These are phyloP conservation scores for Ophiobolus disseminans DNA, from an alignment of 2,329 filamentous ascomycete species.

Conservation along the genomic window DNA sequence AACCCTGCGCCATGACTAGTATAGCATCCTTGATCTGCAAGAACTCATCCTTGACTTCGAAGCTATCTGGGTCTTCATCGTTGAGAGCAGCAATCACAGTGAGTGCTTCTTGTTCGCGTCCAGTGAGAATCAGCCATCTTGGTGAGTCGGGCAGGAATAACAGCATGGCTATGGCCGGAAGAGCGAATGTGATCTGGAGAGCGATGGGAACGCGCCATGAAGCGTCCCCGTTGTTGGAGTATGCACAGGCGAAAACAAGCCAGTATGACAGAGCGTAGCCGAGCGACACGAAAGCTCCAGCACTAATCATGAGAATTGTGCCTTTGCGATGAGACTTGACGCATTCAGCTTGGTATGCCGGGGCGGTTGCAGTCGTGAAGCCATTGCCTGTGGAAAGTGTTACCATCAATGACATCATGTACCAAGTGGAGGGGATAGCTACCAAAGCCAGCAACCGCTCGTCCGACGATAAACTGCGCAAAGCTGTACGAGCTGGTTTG, in stretches of 20 bases:
- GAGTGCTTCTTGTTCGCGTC: conserved; percentile 56
- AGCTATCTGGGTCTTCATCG: conserved; percentile 31
- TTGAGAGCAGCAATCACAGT: conserved; percentile 42
- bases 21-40: conserved; percentile 47
- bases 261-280: conserved; percentile 61
- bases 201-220: conserved; percentile 64
- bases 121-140: conserved; percentile 65
- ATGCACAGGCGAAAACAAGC: conserved; percentile 61
- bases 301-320: conserved; percentile 57
- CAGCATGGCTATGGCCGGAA: conserved; percentile 61
- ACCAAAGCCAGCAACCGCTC: conserved; percentile 58
- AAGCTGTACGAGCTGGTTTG: conserved; percentile 56
- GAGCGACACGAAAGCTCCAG: conserved; percentile 58
- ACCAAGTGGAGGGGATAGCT: conserved; percentile 31
- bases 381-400: conserved; percentile 53
- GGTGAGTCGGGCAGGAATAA: conserved; percentile 64
- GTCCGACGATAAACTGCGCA: conserved; percentile 59
- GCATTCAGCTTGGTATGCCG: conserved; percentile 60
- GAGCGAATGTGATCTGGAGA: conserved; percentile 64
- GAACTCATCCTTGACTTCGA: conserved; percentile 49
- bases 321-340: conserved; percentile 54
- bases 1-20: conserved; percentile 39
- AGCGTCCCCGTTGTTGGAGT: conserved; percentile 42
- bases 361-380: conserved; percentile 60
- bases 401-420: neutral